phyloP scores from a whole-genome alignment of 2,329 filamentous ascomycete species.

The Pyrenochaeta sp. region DNA sequence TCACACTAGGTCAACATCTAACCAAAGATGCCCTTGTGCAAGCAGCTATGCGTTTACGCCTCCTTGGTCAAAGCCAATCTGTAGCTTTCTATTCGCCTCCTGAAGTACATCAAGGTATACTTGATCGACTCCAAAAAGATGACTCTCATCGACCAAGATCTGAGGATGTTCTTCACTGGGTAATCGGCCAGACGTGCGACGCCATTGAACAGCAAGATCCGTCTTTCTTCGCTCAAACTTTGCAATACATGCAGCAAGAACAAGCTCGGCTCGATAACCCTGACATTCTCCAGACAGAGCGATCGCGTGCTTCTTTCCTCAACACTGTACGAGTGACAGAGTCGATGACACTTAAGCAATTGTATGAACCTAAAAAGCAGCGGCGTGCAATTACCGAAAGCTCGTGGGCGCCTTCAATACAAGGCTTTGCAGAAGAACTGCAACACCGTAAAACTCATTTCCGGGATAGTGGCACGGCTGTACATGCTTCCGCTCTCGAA shows the following conservation, averaged over 20 bases:
- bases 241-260: slow-evolving; percentile 66
- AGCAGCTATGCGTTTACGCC: slow-evolving; percentile 72
- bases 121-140: slow-evolving; percentile 37
- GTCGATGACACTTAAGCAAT: slow-evolving; percentile 63
- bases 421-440: slow-evolving; percentile 47
- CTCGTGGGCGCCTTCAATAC: slow-evolving; percentile 36
- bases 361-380: slow-evolving; percentile 60
- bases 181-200: slow-evolving; percentile 70
- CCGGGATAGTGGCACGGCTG: slow-evolving; percentile 55
- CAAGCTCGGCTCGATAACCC: slow-evolving; percentile 59
- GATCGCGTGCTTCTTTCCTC: slow-evolving; percentile 52
- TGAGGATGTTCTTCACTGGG: slow-evolving; percentile 66
- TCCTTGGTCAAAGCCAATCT: slow-evolving; percentile 65
- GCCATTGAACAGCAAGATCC: slow-evolving; percentile 67
- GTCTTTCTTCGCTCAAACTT: slow-evolving; percentile 67
- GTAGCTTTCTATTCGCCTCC: slow-evolving; percentile 64
- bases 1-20: slow-evolving; percentile 65
- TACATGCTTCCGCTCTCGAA: slow-evolving; percentile 62
- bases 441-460: slow-evolving; percentile 44
- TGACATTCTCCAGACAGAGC: slow-evolving; percentile 49
- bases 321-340: slow-evolving; percentile 61
- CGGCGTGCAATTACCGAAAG: slow-evolving; percentile 10
- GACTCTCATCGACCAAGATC: slow-evolving; percentile 51
- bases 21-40: slow-evolving; percentile 71
- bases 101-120: slow-evolving; percentile 69